phyloP scores from a whole-genome alignment of 148 eudicot species.

The Amaranthus cruentus region DNA sequence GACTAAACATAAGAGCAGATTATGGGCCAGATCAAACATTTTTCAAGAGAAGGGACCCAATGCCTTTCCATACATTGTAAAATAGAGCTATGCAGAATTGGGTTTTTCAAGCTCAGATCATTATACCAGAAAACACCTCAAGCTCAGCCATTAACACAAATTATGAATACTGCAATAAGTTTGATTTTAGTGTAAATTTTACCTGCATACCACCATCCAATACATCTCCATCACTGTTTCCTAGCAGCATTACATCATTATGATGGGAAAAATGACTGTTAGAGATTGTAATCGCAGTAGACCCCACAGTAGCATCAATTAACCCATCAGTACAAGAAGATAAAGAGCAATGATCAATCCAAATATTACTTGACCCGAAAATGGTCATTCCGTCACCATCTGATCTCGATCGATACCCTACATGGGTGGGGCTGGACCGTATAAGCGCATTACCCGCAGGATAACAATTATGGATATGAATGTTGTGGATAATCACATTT shows the following conservation, averaged over 20 bases:
- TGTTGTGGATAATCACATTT: constrained; percentile 52
- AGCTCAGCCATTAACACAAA: no score
- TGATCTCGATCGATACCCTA: constrained; percentile 31
- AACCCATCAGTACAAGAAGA: constrained; percentile 44
- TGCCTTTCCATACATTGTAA: no score
- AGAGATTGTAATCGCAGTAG: constrained; percentile 48
- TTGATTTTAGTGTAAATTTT: not conserved
- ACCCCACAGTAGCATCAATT: constrained; percentile 47
- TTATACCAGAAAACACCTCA: no score
- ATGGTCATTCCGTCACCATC: constrained; percentile 58
- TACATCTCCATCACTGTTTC: constrained; percentile 38
- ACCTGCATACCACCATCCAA: constrained; percentile 58
- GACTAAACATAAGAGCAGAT: no score
- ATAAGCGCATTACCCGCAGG: constrained; percentile 39
- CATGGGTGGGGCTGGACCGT: constrained; percentile 50
- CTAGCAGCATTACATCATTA: constrained; percentile 52
- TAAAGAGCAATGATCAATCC: constrained; percentile 51
- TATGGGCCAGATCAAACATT: no score
- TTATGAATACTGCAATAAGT: no score
- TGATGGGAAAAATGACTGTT: constrained; percentile 45
- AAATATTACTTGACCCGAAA: constrained; percentile 30
- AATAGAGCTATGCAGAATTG: no score
- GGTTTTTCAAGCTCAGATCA: no score
- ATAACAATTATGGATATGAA: constrained; percentile 42
- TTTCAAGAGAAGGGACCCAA: no score